Evolutionary conservation across 169 alveolate genomes (phyloP), one percentile per base, ranked within the genome.

Genomic region (Theileria orientalis): DNA sequence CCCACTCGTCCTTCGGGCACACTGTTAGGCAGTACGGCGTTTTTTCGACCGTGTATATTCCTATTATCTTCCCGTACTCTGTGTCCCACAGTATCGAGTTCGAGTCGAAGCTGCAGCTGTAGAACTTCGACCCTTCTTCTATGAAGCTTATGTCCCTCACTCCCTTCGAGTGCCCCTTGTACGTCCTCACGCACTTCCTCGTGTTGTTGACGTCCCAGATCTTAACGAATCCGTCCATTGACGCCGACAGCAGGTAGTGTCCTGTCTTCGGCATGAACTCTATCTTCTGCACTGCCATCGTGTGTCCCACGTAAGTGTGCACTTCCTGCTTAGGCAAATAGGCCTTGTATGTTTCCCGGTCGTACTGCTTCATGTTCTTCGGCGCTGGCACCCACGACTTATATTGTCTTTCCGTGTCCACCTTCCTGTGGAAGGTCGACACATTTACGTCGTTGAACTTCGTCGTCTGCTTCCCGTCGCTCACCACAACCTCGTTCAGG

Each of bases 1-100:
- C 85, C 30, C 91, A 94, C 57, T 92, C 94, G 57, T 93, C 95
- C 3, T 66, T 74, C n/a, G 97, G 98, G 83, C 96, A 91, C 44
- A 94, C 90, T 61, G 95, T 90, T 32, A 96, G 92, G 66, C 98
- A 94, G 83, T 93, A 96, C 29, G 99, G 99, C 5, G 96, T 92
- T 67, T 93, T 94, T 57, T 93, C 93, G 60, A 92, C 91, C 44
- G 86, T 84, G 73, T 93, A 94, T 27, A 94, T 92, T 72, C 96
- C 87, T 49, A 91, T 86, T 11, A 94, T 94, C 92, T 96, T 96
- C 2, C 99, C 99, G 61, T 97, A 95, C 89, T 97, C 99, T 1
- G 98, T 95, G 83, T 97, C 99, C 99, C 99, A 97, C 66, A 86
- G 92, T 49, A 93, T 85, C 3, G 94, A 90, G 37, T 90, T 93